Conservation (phyloP, 1,284 basidiomycete genomes). For the Trichosporon coremiiforme region DNA sequence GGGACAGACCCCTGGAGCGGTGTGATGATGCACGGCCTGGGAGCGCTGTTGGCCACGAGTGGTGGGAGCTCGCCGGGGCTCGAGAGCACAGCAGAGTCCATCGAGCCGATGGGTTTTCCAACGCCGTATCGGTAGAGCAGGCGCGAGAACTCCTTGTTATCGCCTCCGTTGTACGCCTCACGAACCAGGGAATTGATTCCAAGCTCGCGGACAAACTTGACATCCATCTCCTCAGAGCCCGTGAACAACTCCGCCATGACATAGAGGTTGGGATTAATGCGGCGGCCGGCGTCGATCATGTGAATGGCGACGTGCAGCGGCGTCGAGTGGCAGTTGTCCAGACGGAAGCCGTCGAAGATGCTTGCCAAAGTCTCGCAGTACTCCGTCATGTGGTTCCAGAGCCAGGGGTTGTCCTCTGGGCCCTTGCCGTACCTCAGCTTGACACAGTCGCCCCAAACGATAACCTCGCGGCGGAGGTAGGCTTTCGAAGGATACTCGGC, state of each 20-base stretch:
- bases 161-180: slow-evolving; percentile 86
- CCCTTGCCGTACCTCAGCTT: slow-evolving; percentile 88
- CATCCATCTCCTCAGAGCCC: slow-evolving; percentile 89
- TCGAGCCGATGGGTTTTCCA: slow-evolving; percentile 77
- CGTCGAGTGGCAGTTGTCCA: slow-evolving; percentile 98
- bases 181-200: slow-evolving; percentile 89
- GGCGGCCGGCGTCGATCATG: slow-evolving; percentile 88
- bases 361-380: slow-evolving; percentile 79
- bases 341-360: slow-evolving; percentile 90
- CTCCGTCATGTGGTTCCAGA: slow-evolving; percentile 90
- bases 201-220: slow-evolving; percentile 82
- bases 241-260: slow-evolving; percentile 97
- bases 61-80: slow-evolving; percentile 72
- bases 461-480: slow-evolving; percentile 92
- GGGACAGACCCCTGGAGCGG: slow-evolving; percentile 80
- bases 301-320: slow-evolving; percentile 89
- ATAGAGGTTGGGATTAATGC: slow-evolving; percentile 86
- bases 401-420: slow-evolving; percentile 83
- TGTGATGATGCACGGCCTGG: slow-evolving; percentile 70
- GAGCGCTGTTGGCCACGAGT: slow-evolving; percentile 71
- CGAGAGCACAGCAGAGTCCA: slow-evolving; percentile 83
- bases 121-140: slow-evolving; percentile 83
- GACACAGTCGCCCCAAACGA: slow-evolving; percentile 97
- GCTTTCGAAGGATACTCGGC: slow-evolving; percentile 93
- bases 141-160: slow-evolving; percentile 82